Evolutionary conservation across 1,284 basidiomycete species (phyloP).

Genomic region (Filobasidium uniguttulatum): DNA sequence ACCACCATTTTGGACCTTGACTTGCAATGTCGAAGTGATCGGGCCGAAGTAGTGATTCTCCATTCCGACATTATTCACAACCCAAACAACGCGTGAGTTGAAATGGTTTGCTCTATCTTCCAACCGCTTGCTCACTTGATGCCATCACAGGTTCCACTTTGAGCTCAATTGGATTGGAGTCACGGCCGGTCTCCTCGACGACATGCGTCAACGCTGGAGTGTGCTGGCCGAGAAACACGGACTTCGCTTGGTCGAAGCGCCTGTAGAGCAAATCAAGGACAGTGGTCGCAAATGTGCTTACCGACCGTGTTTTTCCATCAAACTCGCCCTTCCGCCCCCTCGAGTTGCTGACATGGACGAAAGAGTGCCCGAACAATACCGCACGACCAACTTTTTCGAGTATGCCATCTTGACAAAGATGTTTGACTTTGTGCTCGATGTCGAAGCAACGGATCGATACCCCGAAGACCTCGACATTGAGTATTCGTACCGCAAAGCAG

Average conservation of each 20-base stretch:
- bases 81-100: constrained; percentile 52
- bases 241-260: constrained; percentile 80
- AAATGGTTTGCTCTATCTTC: not conserved
- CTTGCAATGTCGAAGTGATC: constrained; percentile 61
- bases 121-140: constrained; percentile 1
- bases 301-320: constrained; percentile 72
- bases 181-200: constrained; percentile 89
- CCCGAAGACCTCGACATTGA: constrained; percentile 66
- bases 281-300: constrained; percentile 69
- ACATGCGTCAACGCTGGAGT: constrained; percentile 70
- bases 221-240: constrained; percentile 79
- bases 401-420: constrained; percentile 54
- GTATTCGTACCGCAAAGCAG: constrained; percentile 66
- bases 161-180: constrained; percentile 96
- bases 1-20: constrained; percentile 79
- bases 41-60: constrained; percentile 71
- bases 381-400: constrained; percentile 60
- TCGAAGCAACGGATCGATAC: constrained; percentile 64
- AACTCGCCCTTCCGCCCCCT: constrained; percentile 58
- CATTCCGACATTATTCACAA: constrained; percentile 90
- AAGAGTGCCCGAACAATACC: constrained; percentile 43
- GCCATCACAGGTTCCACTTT: constrained; percentile 54
- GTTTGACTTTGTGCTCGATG: constrained; percentile 73
- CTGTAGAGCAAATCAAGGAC: constrained; percentile 69
- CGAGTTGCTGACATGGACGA: constrained; percentile 53